Evolutionary conservation across 2,329 filamentous ascomycete genomes (phyloP).

Genomic region (Ophiostoma populinum): DNA sequence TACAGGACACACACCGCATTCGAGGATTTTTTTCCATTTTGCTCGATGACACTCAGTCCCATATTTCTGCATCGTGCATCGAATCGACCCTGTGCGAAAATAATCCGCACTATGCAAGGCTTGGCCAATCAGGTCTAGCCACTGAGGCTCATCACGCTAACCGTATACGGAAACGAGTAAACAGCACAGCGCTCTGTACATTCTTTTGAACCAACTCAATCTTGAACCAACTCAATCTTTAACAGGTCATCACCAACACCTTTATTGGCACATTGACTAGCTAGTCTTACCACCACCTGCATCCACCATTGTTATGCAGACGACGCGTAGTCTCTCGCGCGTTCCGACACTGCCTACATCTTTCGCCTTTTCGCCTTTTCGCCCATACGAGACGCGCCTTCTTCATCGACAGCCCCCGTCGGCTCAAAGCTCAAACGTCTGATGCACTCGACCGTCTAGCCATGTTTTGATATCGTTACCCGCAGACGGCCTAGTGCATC

Average conservation of each 20-base stretch:
- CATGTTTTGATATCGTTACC: too few species aligned
- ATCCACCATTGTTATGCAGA: neutral
- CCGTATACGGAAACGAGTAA: slow-evolving; percentile 6
- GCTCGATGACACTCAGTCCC: neutral
- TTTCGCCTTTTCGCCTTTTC: too few species aligned
- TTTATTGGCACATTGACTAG: too few species aligned
- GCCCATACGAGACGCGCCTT: too few species aligned
- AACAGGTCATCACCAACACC: neutral
- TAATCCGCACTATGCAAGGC: neutral
- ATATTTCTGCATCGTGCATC: neutral
- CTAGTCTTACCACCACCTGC: neutral
- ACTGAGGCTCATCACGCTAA: too few species aligned
- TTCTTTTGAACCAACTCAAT: neutral
- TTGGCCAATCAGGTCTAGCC: neutral
- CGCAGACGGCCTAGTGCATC: too few species aligned
- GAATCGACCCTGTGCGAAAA: neutral
- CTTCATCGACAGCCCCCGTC: too few species aligned
- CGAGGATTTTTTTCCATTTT: neutral
- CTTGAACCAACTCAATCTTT: neutral
- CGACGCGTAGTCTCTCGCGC: too few species aligned
- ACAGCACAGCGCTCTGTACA: slow-evolving; percentile 4
- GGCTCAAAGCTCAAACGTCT: too few species aligned
- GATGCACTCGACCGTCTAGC: too few species aligned
- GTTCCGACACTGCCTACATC: too few species aligned
- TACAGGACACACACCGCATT: too few species aligned